Percentiles rank a stretch among this genome's conserved stretches.
Evolutionary conservation across 139 green algal species (phyloP).

Genomic region (Ettlia oleoabundans): DNA sequence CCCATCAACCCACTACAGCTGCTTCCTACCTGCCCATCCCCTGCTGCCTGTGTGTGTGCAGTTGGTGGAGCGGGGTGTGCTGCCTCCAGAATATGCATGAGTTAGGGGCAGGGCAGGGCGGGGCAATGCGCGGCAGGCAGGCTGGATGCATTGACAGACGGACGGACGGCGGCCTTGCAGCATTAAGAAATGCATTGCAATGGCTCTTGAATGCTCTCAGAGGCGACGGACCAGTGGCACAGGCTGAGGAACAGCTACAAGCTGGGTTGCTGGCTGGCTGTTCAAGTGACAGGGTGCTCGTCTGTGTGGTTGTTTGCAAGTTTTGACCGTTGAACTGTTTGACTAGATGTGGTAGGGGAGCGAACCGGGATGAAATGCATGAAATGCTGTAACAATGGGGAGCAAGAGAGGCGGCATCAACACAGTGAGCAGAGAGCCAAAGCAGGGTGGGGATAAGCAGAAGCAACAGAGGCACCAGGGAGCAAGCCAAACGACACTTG

Average conservation of each 20-base stretch:
- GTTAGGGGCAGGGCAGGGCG: no score
- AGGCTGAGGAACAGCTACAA: no score
- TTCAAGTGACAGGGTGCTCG: no score
- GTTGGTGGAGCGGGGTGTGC: conserved; percentile 33
- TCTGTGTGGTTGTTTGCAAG: no score
- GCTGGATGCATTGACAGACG: background rate
- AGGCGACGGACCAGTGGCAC: no score
- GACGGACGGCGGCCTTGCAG: no score
- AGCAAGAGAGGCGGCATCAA: background rate
- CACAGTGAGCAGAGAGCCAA: background rate
- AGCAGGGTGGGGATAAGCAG: background rate
- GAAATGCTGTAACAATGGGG: background rate
- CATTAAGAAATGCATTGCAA: no score
- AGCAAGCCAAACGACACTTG: background rate
- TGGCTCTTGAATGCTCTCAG: no score
- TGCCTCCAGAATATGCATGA: conserved; percentile 5
- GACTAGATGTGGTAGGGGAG: background rate
- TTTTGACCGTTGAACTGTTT: no score
- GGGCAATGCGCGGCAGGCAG: background rate
- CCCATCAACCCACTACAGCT: background rate
- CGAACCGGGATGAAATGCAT: background rate
- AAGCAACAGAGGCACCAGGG: background rate
- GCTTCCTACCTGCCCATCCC: background rate
- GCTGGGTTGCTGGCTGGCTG: no score
- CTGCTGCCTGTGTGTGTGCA: background rate